Evolutionary conservation across 352 stramenopile species (phyloP), one percentile per base, ranked within the genome.

Genomic region (Phytophthora megakarya): DNA sequence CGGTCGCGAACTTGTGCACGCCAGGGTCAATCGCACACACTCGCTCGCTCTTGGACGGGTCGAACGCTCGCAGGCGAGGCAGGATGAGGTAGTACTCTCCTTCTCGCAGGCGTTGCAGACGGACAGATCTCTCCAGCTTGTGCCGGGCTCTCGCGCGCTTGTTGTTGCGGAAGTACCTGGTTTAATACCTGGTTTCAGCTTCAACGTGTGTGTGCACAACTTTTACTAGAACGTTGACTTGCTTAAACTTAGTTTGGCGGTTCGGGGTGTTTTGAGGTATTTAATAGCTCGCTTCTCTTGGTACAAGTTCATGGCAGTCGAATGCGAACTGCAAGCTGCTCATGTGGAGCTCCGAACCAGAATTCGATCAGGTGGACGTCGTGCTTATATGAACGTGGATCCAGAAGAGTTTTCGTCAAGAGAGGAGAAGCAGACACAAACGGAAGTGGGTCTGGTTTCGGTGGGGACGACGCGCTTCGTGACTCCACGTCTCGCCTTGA

Each of bases 381-480:
- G 62, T 22, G 62, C 32, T 5, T 70, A 70, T 37, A 45, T 53
- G 42, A 39, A n/a, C 3, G 21, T 43, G 9, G 48, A 47, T 13
- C 7, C 21, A n/a, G 21, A 49, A 3, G 45, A 50, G 5, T 13
- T 32, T 3, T 13, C 15, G 11, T 12, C 13, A 7, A 44, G 37
- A 13, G 46, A 65, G 18, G 50, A 51, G 21, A 65, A 64, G 39
- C 43, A 68, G n/a, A 64, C 65, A 12, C 58, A 63, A 46, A 68
- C 58, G 3, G 52, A 60, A 32, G 9, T 53, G 43, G 18, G 9
- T 22, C n/a, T 62, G 35, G 15, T 51, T 22, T 15, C 19, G 5
- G 23, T 15, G 5, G 38, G 25, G 5, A 58, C 12, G 19, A 49
- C 40, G 19, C 65, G 47, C 16, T 73, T 77, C 46, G 37, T 68